phyloP scores from a whole-genome alignment of 2,329 filamentous ascomycete genomes.

The Claviceps sp. region DNA sequence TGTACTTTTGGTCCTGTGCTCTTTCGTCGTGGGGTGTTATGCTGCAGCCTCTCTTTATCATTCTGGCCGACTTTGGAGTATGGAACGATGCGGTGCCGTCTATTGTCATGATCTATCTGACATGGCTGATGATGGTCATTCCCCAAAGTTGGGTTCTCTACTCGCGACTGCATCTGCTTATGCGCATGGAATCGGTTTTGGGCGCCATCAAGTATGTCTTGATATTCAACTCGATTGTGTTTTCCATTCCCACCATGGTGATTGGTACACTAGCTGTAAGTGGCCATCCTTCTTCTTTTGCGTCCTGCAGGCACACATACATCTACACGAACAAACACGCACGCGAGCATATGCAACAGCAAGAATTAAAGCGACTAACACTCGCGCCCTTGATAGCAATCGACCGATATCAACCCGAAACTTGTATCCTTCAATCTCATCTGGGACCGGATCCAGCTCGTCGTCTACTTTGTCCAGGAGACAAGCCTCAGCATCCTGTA shows the following conservation, averaged over 20 bases:
- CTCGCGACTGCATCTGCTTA: conserved; percentile 45
- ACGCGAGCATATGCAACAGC: too few relatives aligned
- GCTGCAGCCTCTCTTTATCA: conserved; percentile 26
- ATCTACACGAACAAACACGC: too few relatives aligned
- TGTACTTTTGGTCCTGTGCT: conserved; percentile 22
- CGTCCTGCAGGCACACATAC: too few relatives aligned
- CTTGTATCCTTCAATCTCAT: conserved; percentile 19
- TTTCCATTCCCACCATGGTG: conserved; percentile 40
- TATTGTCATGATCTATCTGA: conserved; percentile 10
- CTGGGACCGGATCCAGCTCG: conserved; percentile 39
- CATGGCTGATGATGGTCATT: conserved; percentile 34
- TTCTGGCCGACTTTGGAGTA: conserved; percentile 22
- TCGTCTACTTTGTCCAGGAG: conserved; percentile 39
- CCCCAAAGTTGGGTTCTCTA: conserved; percentile 46
- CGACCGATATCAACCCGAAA: conserved; percentile 12
- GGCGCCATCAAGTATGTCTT: conserved; percentile 41
- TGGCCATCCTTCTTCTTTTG: background rate
- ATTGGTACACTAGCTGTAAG: conserved; percentile 37
- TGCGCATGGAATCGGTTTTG: conserved; percentile 33
- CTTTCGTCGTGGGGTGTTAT: conserved; percentile 16
- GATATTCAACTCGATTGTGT: conserved; percentile 34
- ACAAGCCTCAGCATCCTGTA: conserved; percentile 36
- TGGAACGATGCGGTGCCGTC: conserved; percentile 7
- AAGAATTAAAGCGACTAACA: background rate
- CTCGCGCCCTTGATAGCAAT: conserved; percentile 11